Base-by-base conservation (phyloP, 2,329 filamentous ascomycete species). In the Fusarium longipes region DNA sequence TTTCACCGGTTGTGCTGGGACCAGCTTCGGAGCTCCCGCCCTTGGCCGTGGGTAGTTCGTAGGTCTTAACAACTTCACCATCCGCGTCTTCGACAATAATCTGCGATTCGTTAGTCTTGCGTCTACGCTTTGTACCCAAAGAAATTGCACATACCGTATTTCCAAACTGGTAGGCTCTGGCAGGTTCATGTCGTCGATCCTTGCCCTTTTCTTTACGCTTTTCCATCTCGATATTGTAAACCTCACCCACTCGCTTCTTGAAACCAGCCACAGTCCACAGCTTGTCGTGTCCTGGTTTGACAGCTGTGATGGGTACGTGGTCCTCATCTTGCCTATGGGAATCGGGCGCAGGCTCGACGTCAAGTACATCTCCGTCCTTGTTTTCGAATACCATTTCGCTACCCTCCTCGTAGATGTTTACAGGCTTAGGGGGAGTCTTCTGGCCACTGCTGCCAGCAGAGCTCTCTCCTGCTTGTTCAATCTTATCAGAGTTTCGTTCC, bases 11-110 rank as follows among this genome's bases (percentile, higher is more conserved):
- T 5, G 66, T 73, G 29, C 84, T 78, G 24, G 82, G 78, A 18
- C 79, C 77, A 29, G 74, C 74, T 14, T 82, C 81, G 0, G 70
- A 63, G 18, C 39, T 38, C 7, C 66, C 70, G 1, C 49, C 61
- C 65, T 84, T 87, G 25, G 86, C 78, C 0, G 84, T 80, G 1
- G 91, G 89, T 27, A 95, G 85, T 66, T 94, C 89, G 74, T 93
- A 94, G 57, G 92, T 89, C 81, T 94, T 94, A 75, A 96, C 86
- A 30, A 96, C 93, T 76, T 96, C 93, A 40, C 92, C 92, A 70
- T 94, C 90, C 76, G 92, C 91, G 65, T 96, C 92, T 79, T 96
- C 92, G 17, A 96, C 91, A 75, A 96, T 95, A 67, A 96, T 93
- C 81, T 92, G 18, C 51, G 14, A 2, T 12, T n/a, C 15, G 72